Percentiles rank a stretch among this genome's conserved stretches.
Conservation (phyloP, 495 filamentous ascomycete species). For the Hamigera avellanea region DNA sequence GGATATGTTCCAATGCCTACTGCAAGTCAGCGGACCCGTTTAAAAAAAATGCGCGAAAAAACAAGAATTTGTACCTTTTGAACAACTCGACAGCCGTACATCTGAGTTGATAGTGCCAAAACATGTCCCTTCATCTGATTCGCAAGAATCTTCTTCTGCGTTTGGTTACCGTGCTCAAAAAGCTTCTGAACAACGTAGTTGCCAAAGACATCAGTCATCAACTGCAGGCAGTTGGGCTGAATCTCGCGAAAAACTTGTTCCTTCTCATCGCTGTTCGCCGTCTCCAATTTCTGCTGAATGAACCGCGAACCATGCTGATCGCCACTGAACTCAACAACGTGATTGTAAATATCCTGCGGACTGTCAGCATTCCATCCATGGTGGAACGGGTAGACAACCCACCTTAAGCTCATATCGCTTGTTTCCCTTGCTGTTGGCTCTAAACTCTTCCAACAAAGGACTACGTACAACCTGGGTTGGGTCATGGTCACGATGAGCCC, state of each 20-base stretch:
- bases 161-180: slow-evolving; percentile 92
- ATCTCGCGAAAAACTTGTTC: slow-evolving; percentile 89
- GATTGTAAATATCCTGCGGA: slow-evolving; percentile 68
- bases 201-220: slow-evolving; percentile 95
- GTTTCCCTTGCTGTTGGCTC: slow-evolving; percentile 59
- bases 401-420: slow-evolving; percentile 81
- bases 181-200: slow-evolving; percentile 99
- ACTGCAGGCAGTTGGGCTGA: slow-evolving; percentile 63
- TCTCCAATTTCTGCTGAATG: slow-evolving; percentile 90
- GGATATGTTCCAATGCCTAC: slow-evolving; percentile 82
- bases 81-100: slow-evolving; percentile 93
- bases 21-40: slow-evolving; percentile 6
- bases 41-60: neutral
- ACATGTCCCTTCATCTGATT: slow-evolving; percentile 80
- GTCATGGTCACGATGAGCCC: slow-evolving; percentile 53
- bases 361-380: slow-evolving; percentile 5
- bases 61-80: slow-evolving; percentile 54
- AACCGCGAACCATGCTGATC: slow-evolving; percentile 94
- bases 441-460: slow-evolving; percentile 67
- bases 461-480: slow-evolving; percentile 55
- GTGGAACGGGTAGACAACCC: slow-evolving; percentile 6
- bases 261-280: slow-evolving; percentile 94
- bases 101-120: slow-evolving; percentile 66
- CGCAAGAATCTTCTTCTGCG: slow-evolving; percentile 80
- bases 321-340: slow-evolving; percentile 90